Evolutionary conservation across 2,329 filamentous ascomycete species (phyloP).

Genomic region (Neonectria faginata): DNA sequence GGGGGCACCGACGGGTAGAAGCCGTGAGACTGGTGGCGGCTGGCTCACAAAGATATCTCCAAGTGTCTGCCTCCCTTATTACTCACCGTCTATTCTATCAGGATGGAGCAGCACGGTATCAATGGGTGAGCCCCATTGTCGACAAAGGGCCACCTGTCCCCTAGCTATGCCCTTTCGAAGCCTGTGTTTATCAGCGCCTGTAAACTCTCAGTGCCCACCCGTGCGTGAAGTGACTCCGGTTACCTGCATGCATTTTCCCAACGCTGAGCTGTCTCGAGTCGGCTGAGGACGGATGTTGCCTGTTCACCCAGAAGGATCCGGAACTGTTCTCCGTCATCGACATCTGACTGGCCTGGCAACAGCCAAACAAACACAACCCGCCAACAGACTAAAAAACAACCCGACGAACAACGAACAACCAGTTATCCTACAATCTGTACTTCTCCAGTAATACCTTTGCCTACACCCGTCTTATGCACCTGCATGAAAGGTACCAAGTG

Average conservation of each 20-base stretch:
- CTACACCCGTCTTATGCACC: not conserved
- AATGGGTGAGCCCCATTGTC: not conserved
- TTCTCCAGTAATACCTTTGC: not conserved
- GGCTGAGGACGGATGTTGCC: slow-evolving; percentile 16
- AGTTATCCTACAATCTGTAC: not conserved
- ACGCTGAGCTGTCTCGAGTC: not conserved
- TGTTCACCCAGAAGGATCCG: slow-evolving; percentile 12
- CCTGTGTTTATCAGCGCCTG: slow-evolving; percentile 11
- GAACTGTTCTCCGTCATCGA: slow-evolving; percentile 1
- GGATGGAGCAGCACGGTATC: not conserved
- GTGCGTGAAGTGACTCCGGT: not conserved
- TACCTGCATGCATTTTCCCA: slow-evolving; percentile 1
- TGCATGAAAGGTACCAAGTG: slow-evolving; percentile 13
- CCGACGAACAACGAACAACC: not conserved
- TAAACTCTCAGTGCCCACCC: not conserved
- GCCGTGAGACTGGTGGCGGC: slow-evolving; percentile 2
- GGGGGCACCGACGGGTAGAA: slow-evolving; percentile 16
- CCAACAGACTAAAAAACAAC: not conserved
- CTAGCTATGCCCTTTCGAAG: not conserved
- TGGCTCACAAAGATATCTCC: slow-evolving; percentile 9
- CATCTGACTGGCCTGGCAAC: slow-evolving; percentile 21
- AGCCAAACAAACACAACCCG: not conserved
- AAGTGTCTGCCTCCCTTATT: not conserved
- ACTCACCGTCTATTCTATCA: not conserved
- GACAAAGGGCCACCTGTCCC: not conserved